Conservation (phyloP, 202 grass and related monocot species). For the Setaria italica region DNA sequence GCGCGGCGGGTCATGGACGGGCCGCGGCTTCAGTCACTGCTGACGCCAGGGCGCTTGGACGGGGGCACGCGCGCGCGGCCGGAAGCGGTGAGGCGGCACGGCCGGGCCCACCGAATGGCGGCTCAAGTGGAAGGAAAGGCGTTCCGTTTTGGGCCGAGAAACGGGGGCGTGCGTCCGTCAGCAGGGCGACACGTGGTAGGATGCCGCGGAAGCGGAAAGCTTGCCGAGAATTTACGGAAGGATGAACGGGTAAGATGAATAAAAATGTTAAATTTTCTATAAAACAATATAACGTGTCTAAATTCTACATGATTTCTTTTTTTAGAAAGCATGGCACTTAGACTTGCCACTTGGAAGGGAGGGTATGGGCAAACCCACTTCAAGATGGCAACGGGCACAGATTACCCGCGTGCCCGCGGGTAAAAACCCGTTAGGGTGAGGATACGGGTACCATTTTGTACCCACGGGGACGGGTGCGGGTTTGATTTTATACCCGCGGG, state of each 20-base stretch:
- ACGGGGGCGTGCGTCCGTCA: not conserved
- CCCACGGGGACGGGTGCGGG: no score
- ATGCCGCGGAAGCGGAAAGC: not conserved
- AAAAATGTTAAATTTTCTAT: no score
- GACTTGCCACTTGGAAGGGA: no score
- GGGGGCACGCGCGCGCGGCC: constrained; percentile 16
- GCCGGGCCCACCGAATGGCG: constrained; percentile 21
- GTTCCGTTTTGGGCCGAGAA: constrained; percentile 38
- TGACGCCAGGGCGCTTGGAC: constrained; percentile 57
- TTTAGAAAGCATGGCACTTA: no score
- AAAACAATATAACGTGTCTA: no score
- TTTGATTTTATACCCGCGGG: no score
- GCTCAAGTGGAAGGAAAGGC: constrained; percentile 43
- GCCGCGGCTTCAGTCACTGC: constrained; percentile 59
- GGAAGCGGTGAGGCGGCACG: constrained; percentile 32
- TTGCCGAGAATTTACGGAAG: not conserved
- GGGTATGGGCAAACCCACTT: no score
- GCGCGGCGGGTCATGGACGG: constrained; percentile 44
- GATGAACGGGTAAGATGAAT: not conserved
- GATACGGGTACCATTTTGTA: no score
- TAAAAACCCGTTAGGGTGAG: no score
- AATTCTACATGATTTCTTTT: no score
- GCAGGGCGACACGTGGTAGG: constrained; percentile 17
- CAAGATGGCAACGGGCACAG: no score
- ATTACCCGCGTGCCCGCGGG: no score